These are phyloP conservation scores for Spongospora subterranea DNA, from an alignment of 208 protist species.

Conservation along the genomic window DNA sequence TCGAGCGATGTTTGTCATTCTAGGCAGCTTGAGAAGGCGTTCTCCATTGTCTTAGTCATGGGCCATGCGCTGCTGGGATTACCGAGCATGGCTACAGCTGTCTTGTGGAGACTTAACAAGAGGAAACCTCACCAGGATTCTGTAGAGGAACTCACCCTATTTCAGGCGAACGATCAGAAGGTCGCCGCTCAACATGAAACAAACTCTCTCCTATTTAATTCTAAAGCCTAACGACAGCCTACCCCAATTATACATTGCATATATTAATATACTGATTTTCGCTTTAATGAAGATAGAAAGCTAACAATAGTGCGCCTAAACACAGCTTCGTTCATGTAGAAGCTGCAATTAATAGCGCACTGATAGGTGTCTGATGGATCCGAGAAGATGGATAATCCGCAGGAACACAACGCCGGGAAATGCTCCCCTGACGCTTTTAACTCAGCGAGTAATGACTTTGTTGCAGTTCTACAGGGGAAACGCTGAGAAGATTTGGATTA, in stretches of 20 bases:
- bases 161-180: background rate
- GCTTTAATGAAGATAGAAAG: conserved; percentile 11
- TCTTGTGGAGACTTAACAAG: background rate
- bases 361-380: background rate
- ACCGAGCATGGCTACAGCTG: background rate
- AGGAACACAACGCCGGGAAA: background rate
- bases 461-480: no score
- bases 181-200: background rate
- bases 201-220: background rate
- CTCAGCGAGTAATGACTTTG: no score
- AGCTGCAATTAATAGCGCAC: background rate
- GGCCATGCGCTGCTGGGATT: background rate
- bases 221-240: background rate
- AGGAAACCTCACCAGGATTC: no score
- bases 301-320: background rate
- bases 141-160: background rate
- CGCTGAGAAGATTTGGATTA: no score
- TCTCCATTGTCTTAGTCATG: background rate
- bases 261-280: background rate
- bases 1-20: background rate
- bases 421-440: background rate
- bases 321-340: conserved; percentile 9
- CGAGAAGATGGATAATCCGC: conserved; percentile 5
- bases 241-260: background rate
- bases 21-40: background rate